Conservation (phyloP, 208 protist genomes). For the Leishmania guyanensis region DNA sequence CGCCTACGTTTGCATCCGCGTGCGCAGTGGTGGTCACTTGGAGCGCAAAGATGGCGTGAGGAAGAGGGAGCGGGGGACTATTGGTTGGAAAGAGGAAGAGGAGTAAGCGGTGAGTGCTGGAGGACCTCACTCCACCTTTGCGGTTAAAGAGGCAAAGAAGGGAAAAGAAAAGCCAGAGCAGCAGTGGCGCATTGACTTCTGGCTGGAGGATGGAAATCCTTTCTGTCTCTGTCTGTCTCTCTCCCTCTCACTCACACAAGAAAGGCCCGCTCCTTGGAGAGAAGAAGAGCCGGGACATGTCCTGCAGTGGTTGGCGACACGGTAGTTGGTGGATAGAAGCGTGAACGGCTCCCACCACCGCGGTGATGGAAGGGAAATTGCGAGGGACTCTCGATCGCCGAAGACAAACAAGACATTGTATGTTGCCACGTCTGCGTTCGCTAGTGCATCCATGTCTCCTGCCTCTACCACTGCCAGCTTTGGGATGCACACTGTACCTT, state of each 20-base stretch:
- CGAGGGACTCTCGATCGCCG: neutral
- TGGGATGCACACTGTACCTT: neutral
- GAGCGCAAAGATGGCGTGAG: neutral
- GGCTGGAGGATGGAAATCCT: neutral
- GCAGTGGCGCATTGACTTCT: neutral
- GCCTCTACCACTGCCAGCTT: neutral
- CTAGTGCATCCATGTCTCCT: neutral
- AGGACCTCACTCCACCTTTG: neutral
- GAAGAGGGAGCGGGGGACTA: neutral
- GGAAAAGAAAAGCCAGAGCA: neutral
- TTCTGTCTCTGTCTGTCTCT: neutral
- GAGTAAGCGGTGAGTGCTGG: neutral
- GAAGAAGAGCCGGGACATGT: neutral
- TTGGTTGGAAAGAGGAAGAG: neutral
- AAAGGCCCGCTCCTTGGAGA: neutral
- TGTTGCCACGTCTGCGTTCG: neutral
- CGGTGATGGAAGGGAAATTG: neutral
- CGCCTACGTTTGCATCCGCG: neutral
- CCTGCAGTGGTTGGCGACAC: neutral
- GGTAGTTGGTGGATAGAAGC: neutral
- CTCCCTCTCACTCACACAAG: neutral
- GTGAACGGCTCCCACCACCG: neutral
- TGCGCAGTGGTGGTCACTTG: neutral
- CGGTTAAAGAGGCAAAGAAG: neutral
- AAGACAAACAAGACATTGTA: neutral